These are phyloP conservation scores for Fraxinus sp. DNA, from an alignment of 305 asterid genomes.

Conservation along the genomic window DNA sequence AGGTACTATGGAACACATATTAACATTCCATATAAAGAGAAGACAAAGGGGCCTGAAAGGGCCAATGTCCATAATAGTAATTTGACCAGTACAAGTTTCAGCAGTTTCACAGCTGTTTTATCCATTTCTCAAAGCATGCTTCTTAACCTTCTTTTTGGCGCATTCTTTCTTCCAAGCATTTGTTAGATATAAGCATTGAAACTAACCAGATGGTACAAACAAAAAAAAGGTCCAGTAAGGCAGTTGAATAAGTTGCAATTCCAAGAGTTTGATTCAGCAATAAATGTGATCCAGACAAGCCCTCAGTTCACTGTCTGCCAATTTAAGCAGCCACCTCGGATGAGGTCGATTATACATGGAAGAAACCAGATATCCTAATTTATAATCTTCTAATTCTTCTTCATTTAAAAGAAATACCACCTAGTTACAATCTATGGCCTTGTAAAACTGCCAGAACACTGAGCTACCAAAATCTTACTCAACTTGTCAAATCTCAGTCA, in stretches of 20 bases:
- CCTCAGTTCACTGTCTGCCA: not conserved
- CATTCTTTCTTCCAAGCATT: not conserved
- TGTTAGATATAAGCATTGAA: not conserved
- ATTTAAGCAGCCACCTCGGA: not conserved
- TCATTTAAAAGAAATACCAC: not conserved
- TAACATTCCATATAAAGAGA: not conserved
- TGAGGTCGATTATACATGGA: not conserved
- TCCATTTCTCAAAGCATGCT: not conserved
- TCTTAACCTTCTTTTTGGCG: not conserved
- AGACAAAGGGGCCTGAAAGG: not conserved
- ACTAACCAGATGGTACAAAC: not conserved
- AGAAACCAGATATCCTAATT: not conserved
- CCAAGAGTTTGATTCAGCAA: slow-evolving; percentile 1
- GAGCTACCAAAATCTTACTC: not conserved
- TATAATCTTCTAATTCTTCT: not conserved
- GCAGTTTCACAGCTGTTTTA: not conserved
- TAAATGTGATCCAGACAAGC: not conserved
- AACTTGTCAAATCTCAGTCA: not conserved
- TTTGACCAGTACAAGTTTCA: not conserved
- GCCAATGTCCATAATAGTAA: not conserved
- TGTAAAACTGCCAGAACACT: not conserved
- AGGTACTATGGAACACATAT: not conserved
- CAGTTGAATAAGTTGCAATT: not conserved
- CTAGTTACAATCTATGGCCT: not conserved
- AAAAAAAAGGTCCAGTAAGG: not conserved